Evolutionary conservation across 768 basidiomycete species (phyloP).

Genomic region (Termitomyces sp.): DNA sequence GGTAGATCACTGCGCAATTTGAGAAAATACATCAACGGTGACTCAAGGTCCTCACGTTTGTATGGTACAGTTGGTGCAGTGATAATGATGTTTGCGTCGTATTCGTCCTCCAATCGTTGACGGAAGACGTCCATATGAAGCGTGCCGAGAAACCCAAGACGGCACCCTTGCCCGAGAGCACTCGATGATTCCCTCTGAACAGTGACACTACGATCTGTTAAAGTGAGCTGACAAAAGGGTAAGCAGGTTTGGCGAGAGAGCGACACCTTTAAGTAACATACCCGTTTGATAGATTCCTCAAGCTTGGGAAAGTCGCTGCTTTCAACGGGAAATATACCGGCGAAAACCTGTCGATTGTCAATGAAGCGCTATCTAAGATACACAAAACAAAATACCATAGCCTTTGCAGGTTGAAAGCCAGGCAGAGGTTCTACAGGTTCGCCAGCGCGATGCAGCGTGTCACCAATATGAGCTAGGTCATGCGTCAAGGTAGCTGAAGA

Average conservation of each 20-base stretch:
- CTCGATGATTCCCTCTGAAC: slow-evolving; percentile 90
- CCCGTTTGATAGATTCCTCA: slow-evolving; percentile 92
- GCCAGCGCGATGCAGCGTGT: slow-evolving; percentile 81
- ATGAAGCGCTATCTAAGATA: not conserved
- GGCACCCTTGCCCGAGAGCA: slow-evolving; percentile 91
- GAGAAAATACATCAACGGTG: slow-evolving; percentile 3
- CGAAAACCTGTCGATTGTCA: slow-evolving; percentile 64
- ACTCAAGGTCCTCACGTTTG: slow-evolving; percentile 48
- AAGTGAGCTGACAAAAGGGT: slow-evolving; percentile 52
- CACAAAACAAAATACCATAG: slow-evolving; percentile 62
- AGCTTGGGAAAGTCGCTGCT: slow-evolving; percentile 88
- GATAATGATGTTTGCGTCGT: slow-evolving; percentile 90
- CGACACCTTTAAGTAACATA: slow-evolving; percentile 29
- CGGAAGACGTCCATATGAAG: slow-evolving; percentile 97
- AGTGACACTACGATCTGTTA: slow-evolving; percentile 87
- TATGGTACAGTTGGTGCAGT: slow-evolving; percentile 97
- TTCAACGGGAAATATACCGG: slow-evolving; percentile 92
- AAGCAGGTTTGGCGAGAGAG: slow-evolving; percentile 9
- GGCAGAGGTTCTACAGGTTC: slow-evolving; percentile 77
- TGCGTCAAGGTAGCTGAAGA: not conserved
- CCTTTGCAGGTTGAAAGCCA: slow-evolving; percentile 88
- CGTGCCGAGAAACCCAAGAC: slow-evolving; percentile 93
- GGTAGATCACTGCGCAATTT: slow-evolving; percentile 63
- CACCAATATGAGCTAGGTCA: slow-evolving; percentile 81
- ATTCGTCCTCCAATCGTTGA: slow-evolving; percentile 95